Base-by-base conservation (phyloP, 1,284 basidiomycete species). In the Papiliotrema nemorosa region DNA sequence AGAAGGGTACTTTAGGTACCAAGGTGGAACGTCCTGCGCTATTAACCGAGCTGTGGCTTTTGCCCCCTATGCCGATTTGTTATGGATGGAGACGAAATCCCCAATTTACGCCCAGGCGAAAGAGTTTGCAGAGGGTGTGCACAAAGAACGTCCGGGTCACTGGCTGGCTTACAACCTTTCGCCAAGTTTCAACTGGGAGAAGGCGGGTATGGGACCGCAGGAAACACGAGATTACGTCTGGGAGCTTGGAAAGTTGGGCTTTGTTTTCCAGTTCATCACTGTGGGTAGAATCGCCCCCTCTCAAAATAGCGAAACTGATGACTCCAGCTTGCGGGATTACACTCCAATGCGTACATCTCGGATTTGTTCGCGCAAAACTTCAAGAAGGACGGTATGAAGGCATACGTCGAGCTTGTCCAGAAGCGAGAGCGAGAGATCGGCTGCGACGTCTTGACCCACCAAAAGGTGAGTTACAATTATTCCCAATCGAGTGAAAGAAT, bases 51-150 rank as follows among this genome's bases (percentile, higher is more conserved):
- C 88, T 26, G 79, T 91, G 58, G 92, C 90, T 31, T 98, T 91
- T 67, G 91, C 91, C 21, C 92, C 90, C 1, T 90, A 94, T 74
- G 86, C 90, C 35, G 93, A 97, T 73, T 77, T 92, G 48, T 70
- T 93, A 58, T 92, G 91, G 91, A 94, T 96, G 91, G 94, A 98
- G 81, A 98, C 96, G 56, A 93, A 93, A 80, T 87, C 83, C 67
- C 94, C 94, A n/a, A 94, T 97, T 75, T 78, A 94, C 44, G 77
- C 84, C 1, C 94, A 98, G 77, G 96, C 94, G 29, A 83, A 83
- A 68, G 90, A 97, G 78, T 98, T 98, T 67, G 86, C 92, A 9
- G 79, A 82, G 18, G 90, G 91, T 47, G 90, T 97, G 34, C 89
- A 88, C 63, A 82, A 83, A 25, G 85, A 78, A 44, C 80, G 81